These are phyloP conservation scores for Aspergillus persii DNA, from an alignment of 2,329 filamentous ascomycete species.

Conservation along the genomic window DNA sequence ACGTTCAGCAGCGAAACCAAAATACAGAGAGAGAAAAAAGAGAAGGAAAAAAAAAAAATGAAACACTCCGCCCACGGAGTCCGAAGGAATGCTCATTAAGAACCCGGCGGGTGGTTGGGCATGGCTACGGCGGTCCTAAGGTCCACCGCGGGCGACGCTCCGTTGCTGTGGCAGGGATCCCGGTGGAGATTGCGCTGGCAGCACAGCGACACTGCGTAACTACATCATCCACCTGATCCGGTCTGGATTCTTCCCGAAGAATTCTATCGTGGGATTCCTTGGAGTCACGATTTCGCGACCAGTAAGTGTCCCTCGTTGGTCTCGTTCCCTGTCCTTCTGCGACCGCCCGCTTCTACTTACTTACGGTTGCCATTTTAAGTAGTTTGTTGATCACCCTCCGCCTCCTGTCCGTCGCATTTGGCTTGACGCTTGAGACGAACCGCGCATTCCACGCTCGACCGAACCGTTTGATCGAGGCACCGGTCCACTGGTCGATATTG, in stretches of 20 bases:
- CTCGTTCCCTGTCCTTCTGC: not conserved
- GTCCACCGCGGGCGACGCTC: slow-evolving; percentile 6
- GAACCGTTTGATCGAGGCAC: not conserved
- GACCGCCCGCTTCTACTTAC: not conserved
- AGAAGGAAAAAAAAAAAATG: not conserved
- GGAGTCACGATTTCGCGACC: not conserved
- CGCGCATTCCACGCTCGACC: not conserved
- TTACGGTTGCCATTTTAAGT: slow-evolving; percentile 28
- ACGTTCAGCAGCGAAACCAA: not conserved
- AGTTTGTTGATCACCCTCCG: slow-evolving; percentile 33
- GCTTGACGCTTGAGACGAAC: not conserved
- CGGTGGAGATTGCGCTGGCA: slow-evolving; percentile 28
- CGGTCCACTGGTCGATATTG: not conserved
- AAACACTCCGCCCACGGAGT: not conserved
- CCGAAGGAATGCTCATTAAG: not conserved
- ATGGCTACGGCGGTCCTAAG: not conserved
- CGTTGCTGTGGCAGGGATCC: slow-evolving; percentile 37
- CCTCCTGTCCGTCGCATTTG: not conserved
- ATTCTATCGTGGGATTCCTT: not conserved
- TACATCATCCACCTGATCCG: slow-evolving; percentile 11
- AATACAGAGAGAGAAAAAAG: not conserved
- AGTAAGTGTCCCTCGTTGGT: not conserved
- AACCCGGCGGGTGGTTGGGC: slow-evolving; percentile 12
- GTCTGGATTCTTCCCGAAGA: slow-evolving; percentile 1
- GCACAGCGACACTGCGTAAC: slow-evolving; percentile 3